Evolutionary conservation across 1,284 basidiomycete genomes (phyloP).

Genomic region (Trichosporon sp.): DNA sequence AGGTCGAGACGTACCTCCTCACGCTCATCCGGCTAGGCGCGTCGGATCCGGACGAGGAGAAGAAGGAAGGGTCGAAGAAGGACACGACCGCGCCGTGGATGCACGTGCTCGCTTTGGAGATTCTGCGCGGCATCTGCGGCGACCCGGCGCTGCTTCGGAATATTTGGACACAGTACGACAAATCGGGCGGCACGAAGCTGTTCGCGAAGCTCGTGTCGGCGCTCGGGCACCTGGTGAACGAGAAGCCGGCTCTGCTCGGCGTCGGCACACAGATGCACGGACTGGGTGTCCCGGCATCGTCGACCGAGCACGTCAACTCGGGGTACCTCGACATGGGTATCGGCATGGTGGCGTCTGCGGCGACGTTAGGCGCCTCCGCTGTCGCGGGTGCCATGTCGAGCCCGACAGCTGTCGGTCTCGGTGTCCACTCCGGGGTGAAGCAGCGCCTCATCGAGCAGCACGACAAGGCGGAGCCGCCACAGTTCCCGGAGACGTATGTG

Average conservation of each 20-base stretch:
- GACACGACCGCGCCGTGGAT: constrained; percentile 65
- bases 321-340: constrained; percentile 64
- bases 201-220: constrained; percentile 75
- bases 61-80: constrained; percentile 27
- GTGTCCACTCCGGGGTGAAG: constrained; percentile 72
- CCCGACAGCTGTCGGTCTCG: constrained; percentile 59
- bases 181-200: constrained; percentile 57
- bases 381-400: constrained; percentile 65
- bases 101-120: constrained; percentile 83
- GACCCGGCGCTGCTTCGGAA: constrained; percentile 74
- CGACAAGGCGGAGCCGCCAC: constrained; percentile 90
- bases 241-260: constrained; percentile 78
- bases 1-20: constrained; percentile 78
- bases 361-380: constrained; percentile 69
- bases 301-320: constrained; percentile 24
- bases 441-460: constrained; percentile 92
- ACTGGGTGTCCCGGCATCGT: constrained; percentile 56
- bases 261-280: constrained; percentile 73
- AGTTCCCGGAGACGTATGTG: constrained; percentile 85
- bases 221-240: constrained; percentile 75
- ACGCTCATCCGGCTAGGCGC: constrained; percentile 72
- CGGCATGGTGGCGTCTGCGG: constrained; percentile 75
- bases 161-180: constrained; percentile 77
- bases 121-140: constrained; percentile 79
- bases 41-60: constrained; percentile 56